These are phyloP conservation scores for Cryptococcus sp. DNA, from an alignment of 1,284 basidiomycete species.

Conservation along the genomic window DNA sequence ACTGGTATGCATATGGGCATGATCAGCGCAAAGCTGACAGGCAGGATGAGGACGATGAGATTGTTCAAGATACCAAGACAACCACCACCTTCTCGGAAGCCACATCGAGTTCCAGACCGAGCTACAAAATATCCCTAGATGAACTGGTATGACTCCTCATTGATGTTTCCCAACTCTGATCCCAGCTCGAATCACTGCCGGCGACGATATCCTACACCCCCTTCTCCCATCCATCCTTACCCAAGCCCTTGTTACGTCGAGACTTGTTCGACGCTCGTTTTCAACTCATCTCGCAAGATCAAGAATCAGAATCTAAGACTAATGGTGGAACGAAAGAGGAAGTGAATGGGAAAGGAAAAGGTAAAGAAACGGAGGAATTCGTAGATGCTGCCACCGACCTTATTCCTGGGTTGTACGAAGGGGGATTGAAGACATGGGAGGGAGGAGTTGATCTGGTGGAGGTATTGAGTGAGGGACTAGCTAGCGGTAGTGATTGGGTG, in stretches of 20 bases:
- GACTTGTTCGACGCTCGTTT: conserved; percentile 94
- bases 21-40: no score
- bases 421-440: conserved; percentile 97
- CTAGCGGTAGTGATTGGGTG: no score
- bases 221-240: conserved; percentile 19
- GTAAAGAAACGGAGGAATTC: conserved; percentile 50
- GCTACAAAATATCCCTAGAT: conserved; percentile 32
- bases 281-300: conserved; percentile 60
- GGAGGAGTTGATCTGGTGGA: conserved; percentile 81
- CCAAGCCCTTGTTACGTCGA: conserved; percentile 55
- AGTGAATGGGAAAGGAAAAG: conserved; percentile 11
- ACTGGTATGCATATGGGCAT: conserved; percentile 25
- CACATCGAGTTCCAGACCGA: conserved; percentile 6
- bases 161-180: not conserved
- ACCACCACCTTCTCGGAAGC: conserved; percentile 2
- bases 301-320: no score
- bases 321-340: conserved; percentile 3
- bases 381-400: conserved; percentile 82
- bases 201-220: conserved; percentile 43
- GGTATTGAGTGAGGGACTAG: conserved; percentile 40
- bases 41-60: conserved; percentile 16
- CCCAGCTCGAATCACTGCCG: conserved; percentile 38
- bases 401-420: conserved; percentile 89
- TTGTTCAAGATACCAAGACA: conserved; percentile 5
- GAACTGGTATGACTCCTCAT: conserved; percentile 31